Evolutionary conservation across 1,139 yeast species (phyloP), one percentile per base, ranked within the genome.

Genomic region (Taphrina wiesneri): DNA sequence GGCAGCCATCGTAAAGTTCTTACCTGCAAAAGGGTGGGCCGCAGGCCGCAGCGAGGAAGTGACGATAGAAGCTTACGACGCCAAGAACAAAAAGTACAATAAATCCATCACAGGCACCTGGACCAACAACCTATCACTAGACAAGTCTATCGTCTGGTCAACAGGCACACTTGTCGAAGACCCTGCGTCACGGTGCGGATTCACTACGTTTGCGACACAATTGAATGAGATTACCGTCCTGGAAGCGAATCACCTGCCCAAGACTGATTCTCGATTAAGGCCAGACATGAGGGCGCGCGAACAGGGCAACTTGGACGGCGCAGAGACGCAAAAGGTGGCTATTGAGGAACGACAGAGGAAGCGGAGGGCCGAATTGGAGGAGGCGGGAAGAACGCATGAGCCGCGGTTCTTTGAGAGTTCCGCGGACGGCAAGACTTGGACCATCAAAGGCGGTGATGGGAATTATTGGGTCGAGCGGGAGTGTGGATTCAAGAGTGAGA

Each of bases 181-280:
- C 62, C 77, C 83, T 47, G 80, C 80, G 52, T 80, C 82, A 70
- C 88, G 89, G 74, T 93, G 86, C 77, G 99, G 99, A 0, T 90
- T 90, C 74, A 87, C 97, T 0, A 80, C 81, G 67, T 93, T 87
- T 77, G 86, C 96, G 0, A 90, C 96, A 11, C 82, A 87, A 45
- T 80, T 93, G 74, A 90, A 91, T 73, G 88, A 90, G 69, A 83
- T 90, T 49, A 89, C 97, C 0, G 78, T 76, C 2, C 77, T 92
- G 32, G 97, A 90, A 74, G 74, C 82, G 41, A 87, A 80, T 13
- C 69, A 75, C 0, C 72, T 92, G 60, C 86, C 98, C 2, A 93
- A 92, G 4, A 90, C 96, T 0, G 99, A 93, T 74, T 88, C 97
- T 2, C 83, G 99, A 73, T 77, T 86, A 56, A 83, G 99, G 73